Conservation (phyloP, 805 yeast genomes). For the Ogataea minuta region DNA sequence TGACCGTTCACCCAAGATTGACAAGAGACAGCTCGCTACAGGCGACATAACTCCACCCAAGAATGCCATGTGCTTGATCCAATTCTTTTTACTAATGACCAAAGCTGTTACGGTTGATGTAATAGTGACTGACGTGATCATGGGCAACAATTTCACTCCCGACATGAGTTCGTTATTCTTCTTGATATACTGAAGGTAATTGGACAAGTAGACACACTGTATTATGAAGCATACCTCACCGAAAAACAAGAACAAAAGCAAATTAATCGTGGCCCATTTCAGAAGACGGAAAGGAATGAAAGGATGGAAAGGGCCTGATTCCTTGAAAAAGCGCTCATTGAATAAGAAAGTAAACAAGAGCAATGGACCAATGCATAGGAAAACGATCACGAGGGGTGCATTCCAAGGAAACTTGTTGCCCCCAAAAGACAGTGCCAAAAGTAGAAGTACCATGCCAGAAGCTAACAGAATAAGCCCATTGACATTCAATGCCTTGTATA, state of each 20-base stretch:
- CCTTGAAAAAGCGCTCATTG: conserved; percentile 35
- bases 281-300: conserved; percentile 45
- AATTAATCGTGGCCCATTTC: conserved; percentile 24
- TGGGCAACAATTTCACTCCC: conserved; percentile 47
- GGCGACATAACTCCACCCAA: conserved; percentile 40
- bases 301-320: conserved; percentile 33
- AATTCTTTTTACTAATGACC: conserved; percentile 36
- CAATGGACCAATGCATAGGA: conserved; percentile 46
- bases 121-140: conserved; percentile 43
- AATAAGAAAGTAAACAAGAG: conserved; percentile 35
- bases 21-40: conserved; percentile 44
- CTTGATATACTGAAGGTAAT: conserved; percentile 49
- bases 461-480: conserved; percentile 40
- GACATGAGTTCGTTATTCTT: conserved; percentile 43
- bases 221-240: conserved; percentile 45
- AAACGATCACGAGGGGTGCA: conserved; percentile 50
- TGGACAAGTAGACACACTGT: conserved; percentile 37
- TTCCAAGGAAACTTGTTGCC: conserved; percentile 55
- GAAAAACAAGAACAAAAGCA: conserved; percentile 12
- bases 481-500: conserved; percentile 9
- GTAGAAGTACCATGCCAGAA: conserved; percentile 43
- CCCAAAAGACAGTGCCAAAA: conserved; percentile 57
- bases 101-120: conserved; percentile 41
- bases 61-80: conserved; percentile 42
- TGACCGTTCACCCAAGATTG: conserved; percentile 41